Evolutionary conservation across 495 filamentous ascomycete genomes (phyloP), one percentile per base, ranked within the genome.

Genomic region (Acidiella bohemica): DNA sequence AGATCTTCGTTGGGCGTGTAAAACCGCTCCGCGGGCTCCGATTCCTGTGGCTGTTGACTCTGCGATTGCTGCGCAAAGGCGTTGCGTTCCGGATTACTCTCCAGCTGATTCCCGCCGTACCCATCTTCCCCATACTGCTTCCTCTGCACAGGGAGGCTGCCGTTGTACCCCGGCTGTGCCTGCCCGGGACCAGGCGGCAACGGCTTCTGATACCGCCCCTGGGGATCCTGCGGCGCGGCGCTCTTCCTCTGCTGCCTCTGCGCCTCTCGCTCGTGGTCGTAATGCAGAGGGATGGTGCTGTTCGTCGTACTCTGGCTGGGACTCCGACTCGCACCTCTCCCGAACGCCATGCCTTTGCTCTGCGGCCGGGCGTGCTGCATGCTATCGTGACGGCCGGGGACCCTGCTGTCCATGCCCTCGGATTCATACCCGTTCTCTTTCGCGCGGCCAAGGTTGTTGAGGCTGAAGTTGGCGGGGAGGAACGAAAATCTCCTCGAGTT

Each of bases 381-480:
- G 13, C 29, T 26, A 21, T 45, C 33, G 59, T 35, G 16, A 60
- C 69, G 39, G n/a, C n/a, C n/a, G n/a, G n/a, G n/a, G n/a, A n/a
- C n/a, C n/a, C n/a, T n/a, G 28, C 26, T 27, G 20, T 36, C 22
- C 16, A 14, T n/a, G 10, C n/a, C 11, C 16, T 33, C 45, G 5
- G 40, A 36, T 68, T 67, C 2, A 66, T 51, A 49, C 29, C 39
- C 25, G 16, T 50, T 46, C 22, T 61, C 54, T 47, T 54, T 44
- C 38, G 33, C 34, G 29, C 42, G 10, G 34, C 49, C 43, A 24
- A 61, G 59, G 26, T 41, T 63, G 53, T 71, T 78, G 56, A 73
- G 61, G 16, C 82, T 87, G 57, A 90, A 81, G 4, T 73, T 78
- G 5, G 68, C 56, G 0, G 84, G 84, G 11, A 96, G 65, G 32